A percentile compares a stretch with the other conserved stretches of the same genome.
Evolutionary conservation across 169 alveolate genomes (phyloP).

Genomic region (Plasmodium gaboni): DNA sequence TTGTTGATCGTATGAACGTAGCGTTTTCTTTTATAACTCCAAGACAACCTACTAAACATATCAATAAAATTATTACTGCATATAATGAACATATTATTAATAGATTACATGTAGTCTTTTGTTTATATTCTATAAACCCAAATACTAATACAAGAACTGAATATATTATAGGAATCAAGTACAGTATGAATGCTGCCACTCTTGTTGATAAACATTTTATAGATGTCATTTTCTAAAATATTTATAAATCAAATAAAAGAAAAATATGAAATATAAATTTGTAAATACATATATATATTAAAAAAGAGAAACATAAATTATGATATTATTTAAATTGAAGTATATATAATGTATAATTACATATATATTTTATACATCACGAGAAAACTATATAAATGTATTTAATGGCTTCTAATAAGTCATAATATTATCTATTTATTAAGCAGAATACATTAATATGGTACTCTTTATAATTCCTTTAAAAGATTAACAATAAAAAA

Average conservation of each 20-base stretch:
- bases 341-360: too few species aligned
- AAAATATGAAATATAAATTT: not conserved
- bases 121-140: constrained; percentile 58
- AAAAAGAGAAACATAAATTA: too few species aligned
- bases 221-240: constrained; percentile 68
- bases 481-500: too few species aligned
- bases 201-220: constrained; percentile 61
- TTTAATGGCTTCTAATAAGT: too few species aligned
- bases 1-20: constrained; percentile 62
- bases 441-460: too few species aligned
- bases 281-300: too few species aligned
- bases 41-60: constrained; percentile 67
- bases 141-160: constrained; percentile 40
- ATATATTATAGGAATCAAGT: constrained; percentile 52
- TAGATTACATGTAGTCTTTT: constrained; percentile 23
- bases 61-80: constrained; percentile 46
- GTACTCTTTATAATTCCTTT: too few species aligned
- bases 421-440: too few species aligned
- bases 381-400: too few species aligned
- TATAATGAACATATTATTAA: constrained; percentile 28
- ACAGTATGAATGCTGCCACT: constrained; percentile 63
- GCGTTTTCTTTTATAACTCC: constrained; percentile 68
- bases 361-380: too few species aligned
- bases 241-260: not conserved
- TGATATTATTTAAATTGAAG: too few species aligned